Evolutionary conservation across 306 rosid species (phyloP), one percentile per base, ranked within the genome.

Genomic region (Amphicarpaea edgeworthii): DNA sequence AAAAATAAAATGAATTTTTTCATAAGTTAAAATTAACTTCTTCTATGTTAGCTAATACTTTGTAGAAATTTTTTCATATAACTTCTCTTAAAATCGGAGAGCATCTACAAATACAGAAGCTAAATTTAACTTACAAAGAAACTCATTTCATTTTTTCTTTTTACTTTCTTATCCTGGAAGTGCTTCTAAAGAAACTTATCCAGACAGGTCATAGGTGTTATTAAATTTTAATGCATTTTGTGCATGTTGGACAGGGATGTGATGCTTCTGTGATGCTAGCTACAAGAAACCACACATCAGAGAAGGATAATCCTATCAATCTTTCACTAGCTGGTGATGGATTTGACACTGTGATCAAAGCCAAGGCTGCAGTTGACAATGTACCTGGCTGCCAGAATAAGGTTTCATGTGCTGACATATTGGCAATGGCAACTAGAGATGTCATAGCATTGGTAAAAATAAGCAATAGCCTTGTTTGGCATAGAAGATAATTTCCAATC

Each of bases 401-500:
- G 85, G 97, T 94, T 72, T 94, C 98, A 2, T 94, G 98, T 78
- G 96, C 98, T 74, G 97, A 92, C 72, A 89, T 94, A n/a, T 78
- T 94, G 79, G 96, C 98, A 72, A 28, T 94, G 88, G 97, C 97
- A 45, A 76, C 97, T 7, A 92, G 97, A 66, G 97, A 92, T 58
- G 93, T 86, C 37, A 37, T 94, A 32, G 75, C 28, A 45, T 82
- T 94, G 97, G 97, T 93, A 86, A 49, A 3, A 83, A 23, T 32
- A 67, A 28, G 7, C 16, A 62, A 54, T 38, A 54, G 28, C 61
- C 38, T 75, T n/a, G n/a, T n/a, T 28, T 28, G 32, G 32, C 32
- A 28, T 2, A 28, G 4, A 2, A 28, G 32, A 28, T 3, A 28
- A 5, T 5, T 28, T 28, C 32, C 32, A 1, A 28, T 28, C 4